Evolutionary conservation across 2,329 filamentous ascomycete species (phyloP).

Genomic region (Ceratocystis ficicola): DNA sequence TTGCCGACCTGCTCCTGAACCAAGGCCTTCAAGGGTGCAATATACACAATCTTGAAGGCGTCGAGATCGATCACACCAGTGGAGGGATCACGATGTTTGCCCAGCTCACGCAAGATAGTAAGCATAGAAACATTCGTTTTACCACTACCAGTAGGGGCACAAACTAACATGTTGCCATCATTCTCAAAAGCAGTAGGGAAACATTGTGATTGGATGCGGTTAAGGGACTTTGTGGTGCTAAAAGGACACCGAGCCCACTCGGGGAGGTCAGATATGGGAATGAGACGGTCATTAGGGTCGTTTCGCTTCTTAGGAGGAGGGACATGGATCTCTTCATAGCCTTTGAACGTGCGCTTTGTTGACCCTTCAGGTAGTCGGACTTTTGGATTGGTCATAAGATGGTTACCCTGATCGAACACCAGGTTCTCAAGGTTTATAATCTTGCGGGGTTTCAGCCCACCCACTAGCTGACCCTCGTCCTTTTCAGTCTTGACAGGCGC

Average conservation of each 20-base stretch:
- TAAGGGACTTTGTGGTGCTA: constrained; percentile 72
- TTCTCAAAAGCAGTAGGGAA: constrained; percentile 82
- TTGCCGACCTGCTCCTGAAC: constrained; percentile 98
- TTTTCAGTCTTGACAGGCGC: constrained; percentile 42
- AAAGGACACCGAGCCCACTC: constrained; percentile 87
- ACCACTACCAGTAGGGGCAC: constrained; percentile 89
- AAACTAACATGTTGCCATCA: constrained; percentile 96
- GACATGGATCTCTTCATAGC: constrained; percentile 96
- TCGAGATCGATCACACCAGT: constrained; percentile 94
- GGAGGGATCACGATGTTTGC: constrained; percentile 77
- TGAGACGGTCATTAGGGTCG: constrained; percentile 66
- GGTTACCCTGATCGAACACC: constrained; percentile 93
- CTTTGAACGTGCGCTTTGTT: constrained; percentile 90
- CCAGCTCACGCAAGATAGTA: constrained; percentile 88
- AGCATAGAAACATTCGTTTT: constrained; percentile 99
- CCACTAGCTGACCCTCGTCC: constrained; percentile 56
- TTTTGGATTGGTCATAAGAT: constrained; percentile 98
- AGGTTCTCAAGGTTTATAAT: constrained; percentile 91
- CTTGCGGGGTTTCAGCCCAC: constrained; percentile 74
- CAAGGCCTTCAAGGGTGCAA: constrained; percentile 86
- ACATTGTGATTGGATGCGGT: constrained; percentile 91
- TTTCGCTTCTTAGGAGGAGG: constrained; percentile 79
- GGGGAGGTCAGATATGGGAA: constrained; percentile 77
- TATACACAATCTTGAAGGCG: constrained; percentile 96
- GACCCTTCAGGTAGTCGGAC: constrained; percentile 89